Evolutionary conservation across 306 rosid genomes (phyloP).

Genomic region (Gillenia trifoliata): DNA sequence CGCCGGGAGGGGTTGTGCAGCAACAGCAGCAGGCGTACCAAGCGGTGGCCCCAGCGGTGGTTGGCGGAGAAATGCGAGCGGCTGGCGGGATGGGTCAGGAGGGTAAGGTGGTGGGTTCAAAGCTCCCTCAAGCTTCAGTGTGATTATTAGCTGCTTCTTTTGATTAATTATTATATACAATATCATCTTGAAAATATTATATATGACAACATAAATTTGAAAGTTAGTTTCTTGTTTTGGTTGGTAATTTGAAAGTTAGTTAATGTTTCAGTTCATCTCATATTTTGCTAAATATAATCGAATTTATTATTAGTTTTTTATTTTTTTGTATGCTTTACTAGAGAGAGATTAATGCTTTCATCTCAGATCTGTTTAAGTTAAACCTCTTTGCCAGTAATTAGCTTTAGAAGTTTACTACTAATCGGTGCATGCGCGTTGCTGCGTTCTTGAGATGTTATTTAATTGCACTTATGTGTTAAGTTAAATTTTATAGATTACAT

Average conservation of each 20-base stretch:
- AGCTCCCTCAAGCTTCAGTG: constrained; percentile 63
- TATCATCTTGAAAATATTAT: not conserved
- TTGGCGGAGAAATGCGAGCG: constrained; percentile 30
- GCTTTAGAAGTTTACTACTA: no score
- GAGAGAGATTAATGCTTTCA: not conserved
- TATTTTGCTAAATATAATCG: not conserved
- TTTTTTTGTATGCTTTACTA: no score
- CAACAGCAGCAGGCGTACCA: constrained; percentile 19
- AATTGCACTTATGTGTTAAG: no score
- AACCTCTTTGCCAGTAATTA: not conserved
- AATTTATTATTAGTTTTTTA: not conserved
- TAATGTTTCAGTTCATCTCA: not conserved
- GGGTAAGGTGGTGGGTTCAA: constrained; percentile 50
- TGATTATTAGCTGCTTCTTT: constrained; percentile 27
- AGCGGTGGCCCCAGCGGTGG: constrained; percentile 13
- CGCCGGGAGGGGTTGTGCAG: constrained; percentile 41
- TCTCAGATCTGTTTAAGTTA: no score
- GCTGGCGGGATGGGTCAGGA: constrained; percentile 57
- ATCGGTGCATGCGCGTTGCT: no score
- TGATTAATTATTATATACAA: no score
- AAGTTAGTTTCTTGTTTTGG: not conserved
- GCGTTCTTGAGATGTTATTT: no score
- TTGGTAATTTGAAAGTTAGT: not conserved
- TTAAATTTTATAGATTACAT: no score
- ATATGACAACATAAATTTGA: not conserved